Conservation (phyloP, 371 early-diverging fungal species). For the Mucor saturninus region DNA sequence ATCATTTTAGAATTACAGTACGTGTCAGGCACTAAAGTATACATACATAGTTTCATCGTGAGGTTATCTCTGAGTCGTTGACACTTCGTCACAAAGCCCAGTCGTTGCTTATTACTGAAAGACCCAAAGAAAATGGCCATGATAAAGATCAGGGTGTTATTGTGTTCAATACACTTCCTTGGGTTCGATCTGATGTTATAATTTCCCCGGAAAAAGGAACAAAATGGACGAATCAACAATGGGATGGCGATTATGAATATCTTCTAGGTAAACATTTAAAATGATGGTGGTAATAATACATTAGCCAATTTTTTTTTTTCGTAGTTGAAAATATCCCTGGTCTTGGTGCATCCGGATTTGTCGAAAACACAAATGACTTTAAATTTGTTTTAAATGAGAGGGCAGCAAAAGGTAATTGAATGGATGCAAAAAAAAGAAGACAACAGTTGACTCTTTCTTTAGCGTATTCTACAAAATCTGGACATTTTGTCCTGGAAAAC, state of each 20-base stretch:
- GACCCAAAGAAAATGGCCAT: not conserved
- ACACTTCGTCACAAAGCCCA: conserved; percentile 44
- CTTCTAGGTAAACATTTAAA: conserved; percentile 36
- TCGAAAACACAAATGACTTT: conserved; percentile 13
- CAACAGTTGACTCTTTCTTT: not conserved
- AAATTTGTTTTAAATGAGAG: conserved; percentile 8
- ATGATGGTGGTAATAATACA: not conserved
- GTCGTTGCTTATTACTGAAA: conserved; percentile 21
- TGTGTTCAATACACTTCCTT: conserved; percentile 83
- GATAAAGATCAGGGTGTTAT: conserved; percentile 43
- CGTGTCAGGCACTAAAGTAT: not conserved
- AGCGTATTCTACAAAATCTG: conserved; percentile 42
- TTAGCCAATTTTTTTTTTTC: not conserved
- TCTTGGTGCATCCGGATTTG: conserved; percentile 35
- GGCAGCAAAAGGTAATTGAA: conserved; percentile 29
- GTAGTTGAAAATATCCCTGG: conserved; percentile 43
- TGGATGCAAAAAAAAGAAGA: not conserved
- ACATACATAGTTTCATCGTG: conserved; percentile 41
- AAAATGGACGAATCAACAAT: conserved; percentile 48
- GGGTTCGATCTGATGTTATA: conserved; percentile 77
- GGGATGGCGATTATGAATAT: conserved; percentile 51
- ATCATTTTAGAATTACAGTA: not conserved
- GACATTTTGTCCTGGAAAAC: conserved; percentile 74
- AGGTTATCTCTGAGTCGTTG: conserved; percentile 41
- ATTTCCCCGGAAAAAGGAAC: conserved; percentile 54